Evolutionary conservation across 805 yeast genomes (phyloP).

Genomic region (Candida piceae): DNA sequence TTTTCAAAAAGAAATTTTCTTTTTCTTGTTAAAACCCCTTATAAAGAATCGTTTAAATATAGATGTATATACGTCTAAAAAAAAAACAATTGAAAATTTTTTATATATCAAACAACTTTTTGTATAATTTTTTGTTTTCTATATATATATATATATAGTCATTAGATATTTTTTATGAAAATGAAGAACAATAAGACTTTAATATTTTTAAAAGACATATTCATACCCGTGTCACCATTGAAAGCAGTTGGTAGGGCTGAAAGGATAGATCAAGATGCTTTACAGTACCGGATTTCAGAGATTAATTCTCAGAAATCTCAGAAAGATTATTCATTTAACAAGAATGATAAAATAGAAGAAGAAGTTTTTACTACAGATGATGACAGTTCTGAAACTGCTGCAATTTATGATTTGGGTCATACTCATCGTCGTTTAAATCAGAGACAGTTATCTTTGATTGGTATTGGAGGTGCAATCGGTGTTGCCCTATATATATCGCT

Average conservation of each 20-base stretch:
- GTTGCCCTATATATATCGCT: slow-evolving; percentile 41
- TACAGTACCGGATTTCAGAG: too few relatives aligned
- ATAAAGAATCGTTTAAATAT: too few relatives aligned
- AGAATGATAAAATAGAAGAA: slow-evolving; percentile 4
- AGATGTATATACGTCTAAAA: too few relatives aligned
- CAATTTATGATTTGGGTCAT: slow-evolving; percentile 12
- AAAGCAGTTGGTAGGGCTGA: slow-evolving; percentile 13
- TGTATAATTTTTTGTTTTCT: too few relatives aligned
- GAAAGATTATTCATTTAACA: too few relatives aligned
- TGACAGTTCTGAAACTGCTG: slow-evolving; percentile 7
- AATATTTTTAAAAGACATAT: slow-evolving; percentile 17
- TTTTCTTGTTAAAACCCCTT: too few relatives aligned
- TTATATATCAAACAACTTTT: too few relatives aligned
- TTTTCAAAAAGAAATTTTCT: too few relatives aligned
- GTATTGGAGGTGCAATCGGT: slow-evolving; percentile 47
- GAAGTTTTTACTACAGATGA: slow-evolving; percentile 3
- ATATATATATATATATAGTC: too few relatives aligned
- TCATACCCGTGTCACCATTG: slow-evolving; percentile 21
- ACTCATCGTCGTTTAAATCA: slow-evolving; percentile 31
- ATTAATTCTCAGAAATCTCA: too few relatives aligned
- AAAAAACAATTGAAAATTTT: too few relatives aligned
- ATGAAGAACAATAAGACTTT: slow-evolving; percentile 6
- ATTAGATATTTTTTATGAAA: too few relatives aligned
- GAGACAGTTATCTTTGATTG: slow-evolving; percentile 44
- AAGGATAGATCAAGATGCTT: slow-evolving; percentile 1